Evolutionary conservation across 2,329 filamentous ascomycete species (phyloP).

Genomic region (Alternaria gaisen): DNA sequence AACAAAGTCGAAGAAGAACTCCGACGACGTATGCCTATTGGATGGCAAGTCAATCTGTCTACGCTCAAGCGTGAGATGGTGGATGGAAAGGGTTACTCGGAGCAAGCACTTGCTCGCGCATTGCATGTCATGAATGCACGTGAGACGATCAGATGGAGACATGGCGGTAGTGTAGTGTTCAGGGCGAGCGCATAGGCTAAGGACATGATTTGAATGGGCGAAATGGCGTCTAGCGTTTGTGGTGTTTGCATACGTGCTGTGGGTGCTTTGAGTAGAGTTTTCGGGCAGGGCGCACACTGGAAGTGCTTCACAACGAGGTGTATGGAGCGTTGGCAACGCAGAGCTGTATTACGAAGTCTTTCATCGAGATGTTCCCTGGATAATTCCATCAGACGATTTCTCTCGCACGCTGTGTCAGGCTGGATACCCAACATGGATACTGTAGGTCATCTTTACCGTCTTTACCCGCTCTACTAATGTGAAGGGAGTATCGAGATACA

Average conservation of each 20-base stretch:
- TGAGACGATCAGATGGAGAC: slow-evolving; percentile 84
- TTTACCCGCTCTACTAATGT: too few relatives aligned
- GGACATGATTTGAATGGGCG: background rate
- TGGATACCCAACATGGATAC: too few relatives aligned
- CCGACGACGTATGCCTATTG: slow-evolving; percentile 85
- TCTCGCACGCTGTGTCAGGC: accelerated
- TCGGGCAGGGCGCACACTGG: background rate
- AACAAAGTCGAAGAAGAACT: slow-evolving; percentile 88
- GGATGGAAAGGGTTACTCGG: slow-evolving; percentile 87
- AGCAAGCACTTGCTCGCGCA: slow-evolving; percentile 84
- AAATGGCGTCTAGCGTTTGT: slow-evolving; percentile 8
- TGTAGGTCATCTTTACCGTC: too few relatives aligned
- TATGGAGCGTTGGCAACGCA: background rate
- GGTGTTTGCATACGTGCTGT: background rate
- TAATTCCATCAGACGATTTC: too few relatives aligned
- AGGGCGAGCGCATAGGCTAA: slow-evolving; percentile 27
- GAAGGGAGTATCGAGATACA: too few relatives aligned
- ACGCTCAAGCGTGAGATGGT: slow-evolving; percentile 91
- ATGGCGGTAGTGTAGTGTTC: slow-evolving; percentile 58
- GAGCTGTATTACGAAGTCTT: background rate
- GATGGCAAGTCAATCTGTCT: slow-evolving; percentile 91
- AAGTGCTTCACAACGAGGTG: background rate
- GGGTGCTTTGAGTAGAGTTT: background rate
- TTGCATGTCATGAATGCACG: slow-evolving; percentile 85
- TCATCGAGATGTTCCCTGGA: background rate